phyloP scores from a whole-genome alignment of 257 asterid genomes.

The Solanum appendiculatum region DNA sequence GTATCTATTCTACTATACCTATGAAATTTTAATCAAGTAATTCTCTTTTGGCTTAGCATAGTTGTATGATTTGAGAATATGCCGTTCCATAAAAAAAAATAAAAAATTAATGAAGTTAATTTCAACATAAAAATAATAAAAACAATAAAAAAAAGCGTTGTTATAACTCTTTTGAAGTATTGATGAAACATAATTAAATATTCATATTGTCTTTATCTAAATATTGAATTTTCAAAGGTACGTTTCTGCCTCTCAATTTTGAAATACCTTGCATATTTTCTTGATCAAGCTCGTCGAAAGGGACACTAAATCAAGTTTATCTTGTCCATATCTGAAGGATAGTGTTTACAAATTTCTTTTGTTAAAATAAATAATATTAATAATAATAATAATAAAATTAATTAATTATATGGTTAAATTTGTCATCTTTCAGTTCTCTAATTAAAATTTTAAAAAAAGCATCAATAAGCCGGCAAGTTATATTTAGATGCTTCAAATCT shows the following conservation, averaged over 20 bases:
- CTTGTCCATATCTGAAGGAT: no score
- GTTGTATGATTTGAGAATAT: neutral
- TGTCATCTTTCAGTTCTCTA: neutral
- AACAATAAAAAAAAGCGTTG: no score
- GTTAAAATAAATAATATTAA: neutral
- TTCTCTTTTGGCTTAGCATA: neutral
- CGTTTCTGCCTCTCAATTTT: no score
- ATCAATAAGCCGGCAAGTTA: neutral
- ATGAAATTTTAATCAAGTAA: neutral
- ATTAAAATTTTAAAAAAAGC: neutral
- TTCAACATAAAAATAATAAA: neutral
- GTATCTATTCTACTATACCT: neutral
- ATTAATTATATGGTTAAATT: neutral
- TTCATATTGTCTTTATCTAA: no score
- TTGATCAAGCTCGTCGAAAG: no score
- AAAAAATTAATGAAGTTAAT: neutral
- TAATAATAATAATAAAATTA: neutral
- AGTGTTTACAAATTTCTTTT: neutral
- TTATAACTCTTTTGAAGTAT: no score
- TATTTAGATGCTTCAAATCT: neutral
- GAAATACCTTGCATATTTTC: neutral
- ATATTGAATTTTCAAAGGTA: no score
- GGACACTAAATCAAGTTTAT: no score
- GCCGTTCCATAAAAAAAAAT: neutral
- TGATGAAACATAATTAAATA: no score